phyloP scores from a whole-genome alignment of 176 grass and related monocot genomes.

The Carex parvula region DNA sequence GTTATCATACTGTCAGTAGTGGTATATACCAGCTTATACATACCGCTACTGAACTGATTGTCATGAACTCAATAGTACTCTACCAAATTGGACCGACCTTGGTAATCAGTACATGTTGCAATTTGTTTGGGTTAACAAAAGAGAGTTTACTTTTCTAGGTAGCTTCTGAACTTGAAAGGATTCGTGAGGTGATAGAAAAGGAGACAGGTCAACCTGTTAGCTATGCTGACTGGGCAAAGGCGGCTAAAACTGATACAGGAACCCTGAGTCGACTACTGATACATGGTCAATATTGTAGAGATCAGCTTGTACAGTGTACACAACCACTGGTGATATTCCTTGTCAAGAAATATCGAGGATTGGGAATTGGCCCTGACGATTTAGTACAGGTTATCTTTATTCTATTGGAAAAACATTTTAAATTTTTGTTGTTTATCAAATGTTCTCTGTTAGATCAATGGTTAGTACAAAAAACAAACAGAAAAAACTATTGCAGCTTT shows the following conservation, averaged over 20 bases:
- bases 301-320: constrained; percentile 51
- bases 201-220: constrained; percentile 39
- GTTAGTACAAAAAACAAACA: constrained; percentile 5
- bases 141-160: constrained; percentile 31
- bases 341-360: constrained; percentile 59
- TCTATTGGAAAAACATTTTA: background rate
- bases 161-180: constrained; percentile 65
- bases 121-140: background rate
- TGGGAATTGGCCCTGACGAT: constrained; percentile 74
- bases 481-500: background rate
- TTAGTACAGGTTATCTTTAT: constrained; percentile 61
- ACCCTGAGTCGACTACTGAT: constrained; percentile 45
- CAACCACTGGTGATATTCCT: constrained; percentile 66
- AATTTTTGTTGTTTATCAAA: background rate
- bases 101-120: background rate
- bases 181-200: constrained; percentile 44
- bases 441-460: background rate
- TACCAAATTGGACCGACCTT: background rate
- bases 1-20: background rate
- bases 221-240: constrained; percentile 61
- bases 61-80: background rate
- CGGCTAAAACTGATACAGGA: constrained; percentile 49
- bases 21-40: background rate
- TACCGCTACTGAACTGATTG: background rate
- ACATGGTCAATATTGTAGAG: constrained; percentile 58